These are phyloP conservation scores for Centaurea solstitialis DNA, from an alignment of 129 eudicot species.

Conservation along the genomic window DNA sequence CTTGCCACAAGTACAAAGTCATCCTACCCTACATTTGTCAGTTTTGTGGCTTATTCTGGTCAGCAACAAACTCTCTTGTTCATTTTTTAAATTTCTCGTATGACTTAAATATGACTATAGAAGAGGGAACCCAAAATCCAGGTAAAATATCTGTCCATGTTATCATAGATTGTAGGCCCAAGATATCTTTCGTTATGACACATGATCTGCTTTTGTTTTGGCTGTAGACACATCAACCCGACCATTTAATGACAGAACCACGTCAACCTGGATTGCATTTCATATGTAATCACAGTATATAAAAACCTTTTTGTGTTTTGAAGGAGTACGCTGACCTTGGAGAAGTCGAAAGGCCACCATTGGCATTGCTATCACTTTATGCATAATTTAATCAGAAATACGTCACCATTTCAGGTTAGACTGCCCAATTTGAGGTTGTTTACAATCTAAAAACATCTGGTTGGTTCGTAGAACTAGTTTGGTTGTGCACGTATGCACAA, in stretches of 20 bases:
- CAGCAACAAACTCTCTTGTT: background rate
- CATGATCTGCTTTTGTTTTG: background rate
- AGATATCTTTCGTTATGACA: background rate
- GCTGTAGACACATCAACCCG: background rate
- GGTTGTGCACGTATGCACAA: conserved; percentile 18
- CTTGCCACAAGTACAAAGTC: background rate
- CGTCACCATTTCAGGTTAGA: conserved; percentile 5
- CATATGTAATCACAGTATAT: background rate
- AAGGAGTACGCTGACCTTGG: background rate
- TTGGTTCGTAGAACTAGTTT: background rate
- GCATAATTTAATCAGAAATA: background rate
- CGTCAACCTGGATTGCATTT: background rate
- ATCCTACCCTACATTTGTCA: background rate
- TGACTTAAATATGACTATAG: background rate
- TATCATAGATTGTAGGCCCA: background rate
- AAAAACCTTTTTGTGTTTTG: background rate
- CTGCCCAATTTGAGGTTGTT: conserved; percentile 2
- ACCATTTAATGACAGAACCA: conserved; percentile 7
- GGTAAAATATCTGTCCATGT: background rate
- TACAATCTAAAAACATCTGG: conserved; percentile 10
- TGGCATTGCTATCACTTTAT: background rate
- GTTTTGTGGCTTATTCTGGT: background rate
- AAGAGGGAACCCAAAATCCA: background rate
- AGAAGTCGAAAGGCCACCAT: background rate
- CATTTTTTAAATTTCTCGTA: background rate